phyloP scores from a whole-genome alignment of 2,329 filamentous ascomycete species.

The Talaromyces marneffei region DNA sequence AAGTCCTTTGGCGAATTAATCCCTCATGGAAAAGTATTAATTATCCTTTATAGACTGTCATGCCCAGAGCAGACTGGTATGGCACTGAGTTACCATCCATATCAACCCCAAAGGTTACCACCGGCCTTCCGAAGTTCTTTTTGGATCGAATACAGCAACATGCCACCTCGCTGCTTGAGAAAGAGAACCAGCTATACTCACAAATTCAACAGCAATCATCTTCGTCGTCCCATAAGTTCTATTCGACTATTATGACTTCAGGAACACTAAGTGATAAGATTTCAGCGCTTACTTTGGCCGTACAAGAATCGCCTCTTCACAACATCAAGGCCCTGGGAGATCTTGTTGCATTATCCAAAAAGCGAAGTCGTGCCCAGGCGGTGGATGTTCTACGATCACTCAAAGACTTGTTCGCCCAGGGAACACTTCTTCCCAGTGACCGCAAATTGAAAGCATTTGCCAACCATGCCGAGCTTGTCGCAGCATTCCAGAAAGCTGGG shows the following conservation, averaged over 20 bases:
- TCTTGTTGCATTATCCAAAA: slow-evolving; percentile 74
- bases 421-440: slow-evolving; percentile 74
- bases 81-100: slow-evolving; percentile 52
- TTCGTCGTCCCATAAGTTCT: slow-evolving; percentile 88
- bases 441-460: slow-evolving; percentile 75
- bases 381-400: slow-evolving; percentile 87
- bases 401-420: slow-evolving; percentile 89
- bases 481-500: slow-evolving; percentile 59
- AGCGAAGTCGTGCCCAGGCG: slow-evolving; percentile 88
- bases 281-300: slow-evolving; percentile 84
- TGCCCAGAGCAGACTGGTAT: slow-evolving; percentile 64
- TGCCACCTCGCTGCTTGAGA: slow-evolving; percentile 67
- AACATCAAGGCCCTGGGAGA: slow-evolving; percentile 85
- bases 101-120: slow-evolving; percentile 42
- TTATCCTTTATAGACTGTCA: slow-evolving; percentile 46
- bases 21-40: background rate
- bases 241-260: slow-evolving; percentile 93
- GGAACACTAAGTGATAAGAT: slow-evolving; percentile 96
- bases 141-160: slow-evolving; percentile 58
- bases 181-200: slow-evolving; percentile 70
- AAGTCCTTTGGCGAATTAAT: slow-evolving; percentile 14
- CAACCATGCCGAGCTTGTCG: slow-evolving; percentile 69
- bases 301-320: slow-evolving; percentile 94
- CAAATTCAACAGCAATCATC: slow-evolving; percentile 65
- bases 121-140: slow-evolving; percentile 45